These are phyloP conservation scores for Botrytis medusae DNA, from an alignment of 2,329 filamentous ascomycete species.

Conservation along the genomic window DNA sequence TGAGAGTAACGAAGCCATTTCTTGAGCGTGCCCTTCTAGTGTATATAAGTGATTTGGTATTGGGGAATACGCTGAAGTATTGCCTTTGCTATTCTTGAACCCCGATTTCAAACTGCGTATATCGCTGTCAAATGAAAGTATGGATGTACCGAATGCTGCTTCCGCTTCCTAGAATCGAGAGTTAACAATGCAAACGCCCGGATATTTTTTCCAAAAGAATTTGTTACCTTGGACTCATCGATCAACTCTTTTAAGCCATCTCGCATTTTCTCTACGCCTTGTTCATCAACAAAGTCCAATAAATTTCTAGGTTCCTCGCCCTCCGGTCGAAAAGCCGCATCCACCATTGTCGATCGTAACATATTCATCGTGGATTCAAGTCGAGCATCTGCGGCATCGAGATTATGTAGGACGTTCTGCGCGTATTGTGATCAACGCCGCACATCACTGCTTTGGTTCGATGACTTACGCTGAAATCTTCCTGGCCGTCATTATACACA, in stretches of 20 bases:
- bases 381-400: constrained; percentile 65
- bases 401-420: constrained; percentile 56
- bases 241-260: constrained; percentile 69
- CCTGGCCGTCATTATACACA: constrained; percentile 58
- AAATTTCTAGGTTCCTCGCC: constrained; percentile 61
- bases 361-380: constrained; percentile 66
- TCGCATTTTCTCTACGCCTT: constrained; percentile 64
- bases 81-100: constrained; percentile 39
- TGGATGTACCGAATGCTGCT: constrained; percentile 68
- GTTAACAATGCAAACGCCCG: not conserved
- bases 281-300: constrained; percentile 75
- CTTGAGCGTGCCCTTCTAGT: constrained; percentile 61
- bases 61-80: constrained; percentile 39
- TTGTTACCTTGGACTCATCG: constrained; percentile 63
- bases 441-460: not conserved
- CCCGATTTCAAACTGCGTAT: constrained; percentile 61
- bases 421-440: constrained; percentile 22
- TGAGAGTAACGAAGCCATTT: constrained; percentile 78
- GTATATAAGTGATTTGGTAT: constrained; percentile 49
- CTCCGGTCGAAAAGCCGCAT: constrained; percentile 59
- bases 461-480: constrained; percentile 51
- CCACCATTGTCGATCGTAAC: constrained; percentile 63
- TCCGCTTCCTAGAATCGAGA: constrained; percentile 54
- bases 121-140: constrained; percentile 71
- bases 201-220: not conserved